These are phyloP conservation scores for Leavenworthia alabamica DNA, from an alignment of 345 rosid genomes.

Conservation along the genomic window DNA sequence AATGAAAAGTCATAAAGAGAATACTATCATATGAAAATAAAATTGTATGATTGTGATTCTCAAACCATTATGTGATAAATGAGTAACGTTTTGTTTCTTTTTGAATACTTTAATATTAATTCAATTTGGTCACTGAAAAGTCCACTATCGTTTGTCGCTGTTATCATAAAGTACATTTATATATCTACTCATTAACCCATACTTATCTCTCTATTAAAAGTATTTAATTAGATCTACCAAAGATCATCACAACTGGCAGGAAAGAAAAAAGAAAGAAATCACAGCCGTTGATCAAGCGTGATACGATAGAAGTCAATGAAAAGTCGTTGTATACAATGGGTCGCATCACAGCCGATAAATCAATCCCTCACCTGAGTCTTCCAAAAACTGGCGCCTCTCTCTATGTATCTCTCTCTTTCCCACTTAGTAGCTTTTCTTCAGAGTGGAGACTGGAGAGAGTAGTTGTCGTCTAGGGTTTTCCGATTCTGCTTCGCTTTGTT, in stretches of 20 bases:
- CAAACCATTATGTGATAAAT: too few species aligned
- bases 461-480: conserved; percentile 17
- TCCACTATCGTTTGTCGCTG: conserved; percentile 13
- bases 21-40: too few species aligned
- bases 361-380: neutral
- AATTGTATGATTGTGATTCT: too few species aligned
- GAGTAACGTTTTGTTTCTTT: neutral
- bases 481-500: neutral
- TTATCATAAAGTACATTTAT: neutral
- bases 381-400: conserved; percentile 33
- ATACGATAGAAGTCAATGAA: conserved; percentile 14
- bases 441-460: too few species aligned
- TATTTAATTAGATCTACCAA: neutral
- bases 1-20: too few species aligned
- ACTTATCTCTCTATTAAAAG: neutral
- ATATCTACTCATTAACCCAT: neutral
- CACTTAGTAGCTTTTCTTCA: too few species aligned
- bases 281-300: conserved; percentile 22
- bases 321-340: conserved; percentile 4
- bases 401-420: conserved; percentile 18
- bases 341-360: too few species aligned
- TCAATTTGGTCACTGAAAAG: neutral
- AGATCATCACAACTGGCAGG: too few species aligned
- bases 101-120: neutral
- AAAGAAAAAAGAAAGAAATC: too few species aligned